Conservation (phyloP, 225 moss, liverwort and hornwort genomes). For the Marchantia paleacea region DNA sequence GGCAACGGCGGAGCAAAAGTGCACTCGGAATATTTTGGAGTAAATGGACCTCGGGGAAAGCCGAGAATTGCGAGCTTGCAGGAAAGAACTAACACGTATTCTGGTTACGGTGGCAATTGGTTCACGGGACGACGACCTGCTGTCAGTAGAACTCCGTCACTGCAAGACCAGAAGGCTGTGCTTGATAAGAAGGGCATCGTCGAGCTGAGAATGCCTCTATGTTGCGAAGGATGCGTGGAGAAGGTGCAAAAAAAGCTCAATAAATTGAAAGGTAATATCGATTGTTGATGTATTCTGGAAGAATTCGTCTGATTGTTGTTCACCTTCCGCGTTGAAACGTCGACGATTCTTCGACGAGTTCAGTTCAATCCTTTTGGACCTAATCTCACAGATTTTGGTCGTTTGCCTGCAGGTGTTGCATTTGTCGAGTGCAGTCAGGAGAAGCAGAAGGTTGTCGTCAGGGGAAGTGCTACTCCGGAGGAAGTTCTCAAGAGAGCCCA, state of each 20-base stretch:
- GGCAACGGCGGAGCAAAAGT: no score
- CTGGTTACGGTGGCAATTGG: slow-evolving; percentile 5
- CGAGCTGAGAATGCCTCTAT: slow-evolving; percentile 22
- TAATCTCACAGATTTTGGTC: neutral
- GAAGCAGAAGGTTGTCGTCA: slow-evolving; percentile 11
- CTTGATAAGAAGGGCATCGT: slow-evolving; percentile 9
- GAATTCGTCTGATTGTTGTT: no score
- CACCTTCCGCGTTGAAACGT: no score
- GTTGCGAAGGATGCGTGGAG: slow-evolving; percentile 23
- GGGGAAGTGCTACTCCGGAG: slow-evolving; percentile 8
- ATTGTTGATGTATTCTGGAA: no score
- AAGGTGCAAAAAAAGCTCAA: slow-evolving; percentile 13
- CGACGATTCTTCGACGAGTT: no score
- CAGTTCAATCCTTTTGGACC: neutral
- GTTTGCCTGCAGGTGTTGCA: slow-evolving; percentile 1
- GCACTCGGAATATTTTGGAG: no score
- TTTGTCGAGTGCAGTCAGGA: slow-evolving; percentile 20
- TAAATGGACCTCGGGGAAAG: no score
- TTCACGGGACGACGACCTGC: neutral
- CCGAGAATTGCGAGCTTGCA: no score
- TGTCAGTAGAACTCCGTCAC: neutral
- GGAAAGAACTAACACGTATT: no score
- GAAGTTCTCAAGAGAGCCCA: slow-evolving; percentile 16
- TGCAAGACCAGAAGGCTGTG: neutral
- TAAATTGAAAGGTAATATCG: slow-evolving; percentile 3